Evolutionary conservation across 129 eudicot species (phyloP).

Genomic region (Flaveria robusta): DNA sequence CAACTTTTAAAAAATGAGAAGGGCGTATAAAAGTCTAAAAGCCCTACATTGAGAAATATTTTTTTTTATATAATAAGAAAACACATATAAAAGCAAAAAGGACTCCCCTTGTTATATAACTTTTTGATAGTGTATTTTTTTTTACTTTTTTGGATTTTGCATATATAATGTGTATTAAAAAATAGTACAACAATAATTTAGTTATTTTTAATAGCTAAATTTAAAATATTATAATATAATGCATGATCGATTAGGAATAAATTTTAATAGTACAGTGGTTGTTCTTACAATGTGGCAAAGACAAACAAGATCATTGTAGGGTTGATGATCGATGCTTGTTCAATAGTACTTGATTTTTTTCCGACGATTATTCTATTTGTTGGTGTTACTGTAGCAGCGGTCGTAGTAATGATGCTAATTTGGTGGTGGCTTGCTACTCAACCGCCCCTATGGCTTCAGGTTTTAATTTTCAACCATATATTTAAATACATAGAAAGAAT

Average conservation of each 20-base stretch:
- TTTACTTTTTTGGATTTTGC: neutral
- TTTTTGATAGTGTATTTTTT: neutral
- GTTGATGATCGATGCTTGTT: constrained; percentile 51
- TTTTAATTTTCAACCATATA: neutral
- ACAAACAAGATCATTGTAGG: constrained; percentile 75
- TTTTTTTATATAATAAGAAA: no score
- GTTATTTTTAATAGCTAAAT: neutral
- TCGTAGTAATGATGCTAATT: constrained; percentile 47
- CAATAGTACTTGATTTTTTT: constrained; percentile 53
- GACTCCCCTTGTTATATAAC: neutral
- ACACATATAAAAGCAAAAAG: neutral
- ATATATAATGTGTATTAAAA: neutral
- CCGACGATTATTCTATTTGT: constrained; percentile 39
- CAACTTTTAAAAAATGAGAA: no score
- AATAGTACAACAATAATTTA: neutral
- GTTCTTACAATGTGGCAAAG: constrained; percentile 84
- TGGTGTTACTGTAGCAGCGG: constrained; percentile 21
- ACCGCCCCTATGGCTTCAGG: constrained; percentile 27
- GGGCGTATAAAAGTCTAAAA: no score
- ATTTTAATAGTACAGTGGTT: neutral
- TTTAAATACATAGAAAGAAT: neutral
- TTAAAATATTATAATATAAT: neutral
- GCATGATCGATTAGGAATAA: neutral
- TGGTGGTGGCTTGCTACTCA: constrained; percentile 61
- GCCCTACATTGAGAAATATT: no score